Percentiles rank a stretch among this genome's conserved stretches.
phyloP scores from a whole-genome alignment of 768 basidiomycete genomes.

The Boletus edulis region DNA sequence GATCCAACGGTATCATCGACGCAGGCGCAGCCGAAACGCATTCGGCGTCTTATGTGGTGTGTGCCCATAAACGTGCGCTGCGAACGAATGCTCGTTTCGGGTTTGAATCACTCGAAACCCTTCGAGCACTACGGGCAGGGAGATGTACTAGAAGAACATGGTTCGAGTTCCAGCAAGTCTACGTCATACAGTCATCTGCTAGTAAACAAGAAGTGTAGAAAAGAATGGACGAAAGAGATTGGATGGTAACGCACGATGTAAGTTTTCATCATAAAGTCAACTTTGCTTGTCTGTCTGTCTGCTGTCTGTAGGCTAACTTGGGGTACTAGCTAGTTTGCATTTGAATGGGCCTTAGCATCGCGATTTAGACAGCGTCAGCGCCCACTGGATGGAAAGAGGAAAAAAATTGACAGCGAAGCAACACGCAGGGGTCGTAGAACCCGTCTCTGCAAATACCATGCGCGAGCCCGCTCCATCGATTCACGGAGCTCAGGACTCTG shows the following conservation, averaged over 20 bases:
- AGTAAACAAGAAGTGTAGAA: neutral
- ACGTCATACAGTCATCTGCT: conserved; percentile 6
- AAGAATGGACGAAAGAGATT: neutral
- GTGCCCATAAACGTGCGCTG: conserved; percentile 57
- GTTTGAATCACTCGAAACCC: conserved; percentile 56
- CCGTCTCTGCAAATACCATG: conserved; percentile 24
- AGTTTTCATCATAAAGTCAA: neutral
- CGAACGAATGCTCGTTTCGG: conserved; percentile 62
- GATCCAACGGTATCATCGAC: conserved; percentile 40
- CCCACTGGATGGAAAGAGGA: too few relatives aligned
- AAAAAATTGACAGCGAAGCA: too few relatives aligned
- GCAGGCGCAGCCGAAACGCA: conserved; percentile 73
- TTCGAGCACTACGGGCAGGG: conserved; percentile 37
- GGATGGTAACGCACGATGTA: conserved; percentile 1
- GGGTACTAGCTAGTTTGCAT: neutral
- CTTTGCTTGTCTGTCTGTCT: neutral
- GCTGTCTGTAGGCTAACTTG: neutral
- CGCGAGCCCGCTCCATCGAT: conserved; percentile 69
- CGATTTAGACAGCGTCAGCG: neutral
- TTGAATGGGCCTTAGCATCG: neutral
- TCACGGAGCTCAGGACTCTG: conserved; percentile 66
- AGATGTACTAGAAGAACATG: too few relatives aligned
- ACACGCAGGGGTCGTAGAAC: conserved; percentile 3
- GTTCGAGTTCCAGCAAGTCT: neutral
- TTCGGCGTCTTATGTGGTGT: conserved; percentile 39